Percentiles rank a stretch among this genome's conserved stretches.
Evolutionary conservation across 2,329 filamentous ascomycete species (phyloP).

Genomic region (Colletotrichum orchidophilum): DNA sequence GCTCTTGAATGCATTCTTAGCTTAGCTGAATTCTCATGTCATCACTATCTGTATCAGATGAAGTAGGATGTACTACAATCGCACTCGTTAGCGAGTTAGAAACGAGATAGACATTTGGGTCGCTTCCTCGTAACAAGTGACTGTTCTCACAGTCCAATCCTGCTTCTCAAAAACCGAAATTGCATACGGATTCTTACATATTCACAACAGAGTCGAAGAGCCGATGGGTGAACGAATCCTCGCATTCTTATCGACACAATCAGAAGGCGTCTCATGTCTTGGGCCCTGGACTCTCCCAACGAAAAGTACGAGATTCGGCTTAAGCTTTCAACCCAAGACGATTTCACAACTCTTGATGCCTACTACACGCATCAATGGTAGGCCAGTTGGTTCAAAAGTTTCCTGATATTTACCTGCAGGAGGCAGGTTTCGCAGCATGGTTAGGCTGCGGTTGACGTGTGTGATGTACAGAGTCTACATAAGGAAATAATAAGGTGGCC

Average conservation of each 20-base stretch:
- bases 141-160: not conserved
- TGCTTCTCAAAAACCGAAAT: not conserved
- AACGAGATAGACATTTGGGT: too few relatives aligned
- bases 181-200: not conserved
- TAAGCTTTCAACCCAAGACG: not conserved
- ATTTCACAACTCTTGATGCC: not conserved
- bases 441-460: conserved; percentile 25
- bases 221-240: not conserved
- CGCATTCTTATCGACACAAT: too few relatives aligned
- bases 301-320: not conserved
- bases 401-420: conserved; percentile 32
- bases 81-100: not conserved
- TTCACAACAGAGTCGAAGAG: not conserved
- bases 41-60: not conserved
- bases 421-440: conserved; percentile 28
- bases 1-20: too few relatives aligned
- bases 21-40: not conserved
- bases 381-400: not conserved
- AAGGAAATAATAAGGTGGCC: conserved; percentile 33
- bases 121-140: not conserved
- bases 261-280: not conserved
- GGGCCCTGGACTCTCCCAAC: not conserved
- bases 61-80: not conserved
- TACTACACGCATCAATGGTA: too few relatives aligned
- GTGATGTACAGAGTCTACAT: conserved; percentile 37